Base-by-base conservation (phyloP, 2,329 filamentous ascomycete species). In the Eutypa lata region DNA sequence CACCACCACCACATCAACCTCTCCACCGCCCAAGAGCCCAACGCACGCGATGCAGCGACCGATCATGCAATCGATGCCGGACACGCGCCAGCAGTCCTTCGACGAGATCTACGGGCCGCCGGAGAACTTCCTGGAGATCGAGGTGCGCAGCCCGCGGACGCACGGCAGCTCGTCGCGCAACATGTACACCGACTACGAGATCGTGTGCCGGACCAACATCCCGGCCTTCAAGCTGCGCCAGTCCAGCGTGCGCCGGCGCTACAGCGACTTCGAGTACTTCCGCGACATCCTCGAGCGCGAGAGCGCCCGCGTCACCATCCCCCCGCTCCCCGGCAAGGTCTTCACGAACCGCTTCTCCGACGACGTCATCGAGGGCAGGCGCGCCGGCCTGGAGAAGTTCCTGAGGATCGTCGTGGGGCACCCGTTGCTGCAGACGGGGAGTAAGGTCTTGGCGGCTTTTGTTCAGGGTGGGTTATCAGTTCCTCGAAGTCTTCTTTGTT, bases 161-260 rank as follows among this genome's bases (percentile, higher is more conserved):
- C 91, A 96, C 73, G 94, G 95, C 70, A 91, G 94, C 68, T 93
- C 92, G 59, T 93, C 92, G 59, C 90, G 94, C 63, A 84, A 86
- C 76, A 96, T 96, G 91, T 97, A 97, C 79, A 99, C 94, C 51
- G 94, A 95, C 75, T 99, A 97, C 80, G 92, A 97, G 74, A 97
- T 99, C 68, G 83, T 96, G 65, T 96, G 94, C 78, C 88, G 90
- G 65, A 99, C 94, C 75, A 99, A 99, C 77, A 99, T 99, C 69
- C 94, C 94, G 53, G 92, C 94, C 64, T 99, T 99, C 83, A 97
- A 97, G 78, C 86, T 97, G 64, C 91, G 92, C 61, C 84, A 89
- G 70, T 91, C 87, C 59, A 84, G 86, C 62, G 94, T 99, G 57
- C 91, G 92, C 62, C 87, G 94, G 57, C 90, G 94, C 49, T 99